Conservation (phyloP, 306 rosid genomes). For the Prunus campanulata region DNA sequence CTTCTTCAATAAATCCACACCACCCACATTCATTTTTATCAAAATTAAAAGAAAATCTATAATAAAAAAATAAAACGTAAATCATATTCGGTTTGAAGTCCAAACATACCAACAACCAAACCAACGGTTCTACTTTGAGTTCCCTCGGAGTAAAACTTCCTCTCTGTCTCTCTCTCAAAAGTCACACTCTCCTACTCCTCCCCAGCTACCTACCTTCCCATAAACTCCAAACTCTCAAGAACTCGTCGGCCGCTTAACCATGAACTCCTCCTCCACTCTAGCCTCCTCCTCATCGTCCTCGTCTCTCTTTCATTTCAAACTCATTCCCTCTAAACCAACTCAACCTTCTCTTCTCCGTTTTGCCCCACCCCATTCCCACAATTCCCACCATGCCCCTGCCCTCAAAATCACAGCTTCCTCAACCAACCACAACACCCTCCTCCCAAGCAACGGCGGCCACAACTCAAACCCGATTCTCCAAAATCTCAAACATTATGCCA, state of each 20-base stretch:
- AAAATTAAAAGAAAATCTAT: no score
- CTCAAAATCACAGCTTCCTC: slow-evolving; percentile 41
- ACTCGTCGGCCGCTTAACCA: slow-evolving; percentile 15
- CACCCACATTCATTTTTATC: no score
- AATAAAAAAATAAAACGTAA: no score
- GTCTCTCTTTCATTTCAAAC: slow-evolving; percentile 30
- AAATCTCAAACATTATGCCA: slow-evolving; percentile 47
- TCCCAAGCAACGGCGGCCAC: neutral
- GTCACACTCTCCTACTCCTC: neutral
- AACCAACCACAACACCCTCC: neutral
- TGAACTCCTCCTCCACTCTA: slow-evolving; percentile 51
- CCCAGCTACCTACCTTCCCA: neutral
- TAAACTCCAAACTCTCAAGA: neutral
- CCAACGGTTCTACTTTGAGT: neutral
- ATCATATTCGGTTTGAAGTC: neutral
- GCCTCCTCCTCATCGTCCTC: slow-evolving; percentile 29
- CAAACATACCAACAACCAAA: neutral
- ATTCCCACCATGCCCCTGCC: slow-evolving; percentile 13
- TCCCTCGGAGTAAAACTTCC: neutral
- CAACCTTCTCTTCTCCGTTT: slow-evolving; percentile 26
- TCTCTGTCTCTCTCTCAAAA: neutral
- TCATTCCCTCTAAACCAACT: slow-evolving; percentile 13
- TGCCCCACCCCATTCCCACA: slow-evolving; percentile 7
- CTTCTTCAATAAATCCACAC: no score
- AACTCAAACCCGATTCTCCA: slow-evolving; percentile 23